These are phyloP conservation scores for Myxozyma geophila DNA, from an alignment of 805 yeast species.

Conservation along the genomic window DNA sequence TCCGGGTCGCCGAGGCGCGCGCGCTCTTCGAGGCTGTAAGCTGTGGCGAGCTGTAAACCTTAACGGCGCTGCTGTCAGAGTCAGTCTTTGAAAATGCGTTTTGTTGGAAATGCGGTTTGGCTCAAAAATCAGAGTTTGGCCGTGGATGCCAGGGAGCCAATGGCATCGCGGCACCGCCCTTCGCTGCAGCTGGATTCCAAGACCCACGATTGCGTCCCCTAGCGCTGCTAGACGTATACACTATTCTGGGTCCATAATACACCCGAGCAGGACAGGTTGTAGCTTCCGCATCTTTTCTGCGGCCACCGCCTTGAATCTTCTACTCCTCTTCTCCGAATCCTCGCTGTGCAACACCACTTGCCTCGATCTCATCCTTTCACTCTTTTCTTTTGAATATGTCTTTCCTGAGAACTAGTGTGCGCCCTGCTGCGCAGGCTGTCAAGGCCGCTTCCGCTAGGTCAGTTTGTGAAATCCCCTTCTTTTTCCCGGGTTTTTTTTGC, in stretches of 20 bases:
- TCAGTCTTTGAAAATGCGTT: background rate
- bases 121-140: background rate
- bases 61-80: no score
- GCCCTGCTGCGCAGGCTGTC: slow-evolving; percentile 40
- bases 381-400: slow-evolving; percentile 38
- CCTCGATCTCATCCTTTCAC: slow-evolving; percentile 18
- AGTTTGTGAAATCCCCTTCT: slow-evolving; percentile 21
- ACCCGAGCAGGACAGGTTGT: background rate
- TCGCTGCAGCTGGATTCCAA: background rate
- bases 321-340: slow-evolving; percentile 5
- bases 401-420: slow-evolving; percentile 40
- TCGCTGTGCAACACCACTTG: slow-evolving; percentile 1
- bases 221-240: background rate
- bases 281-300: slow-evolving; percentile 13
- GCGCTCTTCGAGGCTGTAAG: background rate
- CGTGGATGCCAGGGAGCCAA: slow-evolving; percentile 9
- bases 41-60: no score
- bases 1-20: background rate
- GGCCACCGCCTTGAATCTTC: slow-evolving; percentile 17
- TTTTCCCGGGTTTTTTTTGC: background rate
- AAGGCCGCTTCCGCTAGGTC: slow-evolving; percentile 40
- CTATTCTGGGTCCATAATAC: slow-evolving; percentile 1
- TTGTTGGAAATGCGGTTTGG: background rate
- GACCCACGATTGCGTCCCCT: background rate
- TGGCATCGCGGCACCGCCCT: slow-evolving; percentile 12